Evolutionary conservation across 805 yeast genomes (phyloP).

Genomic region (Blastobotrys americana): DNA sequence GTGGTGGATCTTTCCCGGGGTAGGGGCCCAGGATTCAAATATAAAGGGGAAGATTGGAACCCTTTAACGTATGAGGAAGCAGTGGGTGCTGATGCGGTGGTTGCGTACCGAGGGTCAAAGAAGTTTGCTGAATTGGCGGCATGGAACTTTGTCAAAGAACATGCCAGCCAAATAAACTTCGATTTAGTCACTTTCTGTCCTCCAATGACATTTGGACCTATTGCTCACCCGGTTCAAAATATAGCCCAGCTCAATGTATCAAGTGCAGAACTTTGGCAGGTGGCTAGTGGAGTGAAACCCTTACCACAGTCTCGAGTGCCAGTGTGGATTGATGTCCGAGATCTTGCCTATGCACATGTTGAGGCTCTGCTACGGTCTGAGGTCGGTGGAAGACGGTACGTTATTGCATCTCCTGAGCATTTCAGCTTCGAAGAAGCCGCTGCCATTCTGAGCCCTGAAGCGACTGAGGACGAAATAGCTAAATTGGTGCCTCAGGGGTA

Average conservation of each 20-base stretch:
- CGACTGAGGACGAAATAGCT: slow-evolving; percentile 12
- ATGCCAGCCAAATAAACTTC: slow-evolving; percentile 12
- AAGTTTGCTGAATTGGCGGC: slow-evolving; percentile 49
- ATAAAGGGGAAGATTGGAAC: slow-evolving; percentile 17
- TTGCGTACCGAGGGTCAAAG: slow-evolving; percentile 37
- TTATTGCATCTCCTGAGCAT: slow-evolving; percentile 22
- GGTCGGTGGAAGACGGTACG: slow-evolving; percentile 20
- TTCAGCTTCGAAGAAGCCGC: slow-evolving; percentile 16
- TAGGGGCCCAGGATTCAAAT: slow-evolving; percentile 9
- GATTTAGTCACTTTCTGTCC: slow-evolving; percentile 25
- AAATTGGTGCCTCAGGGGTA: neutral
- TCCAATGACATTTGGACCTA: slow-evolving; percentile 27
- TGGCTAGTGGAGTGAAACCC: slow-evolving; percentile 22
- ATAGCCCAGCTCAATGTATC: slow-evolving; percentile 33
- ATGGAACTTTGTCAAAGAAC: slow-evolving; percentile 39
- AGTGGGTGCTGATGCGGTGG: slow-evolving; percentile 11
- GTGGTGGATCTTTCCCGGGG: slow-evolving; percentile 31
- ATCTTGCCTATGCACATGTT: slow-evolving; percentile 31
- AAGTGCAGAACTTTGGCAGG: slow-evolving; percentile 29
- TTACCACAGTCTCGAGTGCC: slow-evolving; percentile 8
- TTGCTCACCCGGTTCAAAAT: slow-evolving; percentile 22
- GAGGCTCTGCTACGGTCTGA: slow-evolving; percentile 17
- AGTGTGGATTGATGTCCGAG: slow-evolving; percentile 49
- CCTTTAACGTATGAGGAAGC: slow-evolving; percentile 26
- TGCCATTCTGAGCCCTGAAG: slow-evolving; percentile 15